Conservation (phyloP, 345 rosid genomes). For the Turritis glabra region DNA sequence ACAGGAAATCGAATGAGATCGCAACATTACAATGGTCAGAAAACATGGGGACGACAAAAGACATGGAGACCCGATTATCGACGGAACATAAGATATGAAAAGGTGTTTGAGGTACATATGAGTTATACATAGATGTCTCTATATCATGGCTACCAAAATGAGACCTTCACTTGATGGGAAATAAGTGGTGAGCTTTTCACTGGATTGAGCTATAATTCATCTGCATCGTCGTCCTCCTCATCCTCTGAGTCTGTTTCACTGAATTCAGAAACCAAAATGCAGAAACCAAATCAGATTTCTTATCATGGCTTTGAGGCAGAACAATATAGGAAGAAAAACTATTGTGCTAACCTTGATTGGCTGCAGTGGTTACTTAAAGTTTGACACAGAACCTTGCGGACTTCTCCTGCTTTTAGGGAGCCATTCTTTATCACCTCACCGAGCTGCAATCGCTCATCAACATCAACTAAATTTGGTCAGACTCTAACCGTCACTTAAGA, state of each 20-base stretch:
- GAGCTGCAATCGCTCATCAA: constrained; percentile 50
- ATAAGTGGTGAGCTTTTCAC: neutral
- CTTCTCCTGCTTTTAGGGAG: constrained; percentile 68
- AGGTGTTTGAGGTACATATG: neutral
- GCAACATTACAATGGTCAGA: neutral
- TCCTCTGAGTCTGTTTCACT: constrained; percentile 31
- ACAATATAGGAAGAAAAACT: neutral
- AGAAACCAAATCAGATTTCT: constrained; percentile 2
- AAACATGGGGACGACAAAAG: neutral
- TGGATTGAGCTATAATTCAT: constrained; percentile 27
- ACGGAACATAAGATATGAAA: neutral
- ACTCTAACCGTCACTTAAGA: constrained; percentile 17
- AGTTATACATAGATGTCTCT: neutral
- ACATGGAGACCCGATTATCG: neutral
- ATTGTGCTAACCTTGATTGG: constrained; percentile 51
- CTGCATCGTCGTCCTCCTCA: constrained; percentile 32
- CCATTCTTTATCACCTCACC: constrained; percentile 75
- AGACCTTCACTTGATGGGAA: neutral
- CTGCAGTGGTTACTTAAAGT: constrained; percentile 77
- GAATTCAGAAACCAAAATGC: neutral
- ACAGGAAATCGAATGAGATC: no score
- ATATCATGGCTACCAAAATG: constrained; percentile 2
- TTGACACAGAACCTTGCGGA: constrained; percentile 71
- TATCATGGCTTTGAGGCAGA: neutral
- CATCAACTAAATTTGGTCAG: neutral